Conservation (phyloP, 495 filamentous ascomycete genomes). For the Aspergillus avenaceus region DNA sequence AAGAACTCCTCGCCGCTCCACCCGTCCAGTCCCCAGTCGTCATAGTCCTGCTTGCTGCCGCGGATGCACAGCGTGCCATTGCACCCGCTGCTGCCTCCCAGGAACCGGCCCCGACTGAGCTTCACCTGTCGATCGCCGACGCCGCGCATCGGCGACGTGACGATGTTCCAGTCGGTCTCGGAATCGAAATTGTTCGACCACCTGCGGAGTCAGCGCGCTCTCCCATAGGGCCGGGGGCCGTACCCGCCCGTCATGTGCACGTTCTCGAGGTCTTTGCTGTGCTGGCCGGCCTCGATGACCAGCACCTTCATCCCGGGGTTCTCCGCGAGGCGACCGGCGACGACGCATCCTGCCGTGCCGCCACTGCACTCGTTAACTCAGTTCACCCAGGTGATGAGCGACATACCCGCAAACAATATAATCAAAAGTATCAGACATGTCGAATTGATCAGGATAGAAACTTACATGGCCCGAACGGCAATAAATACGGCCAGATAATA, state of each 20-base stretch:
- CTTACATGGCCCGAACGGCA: no score
- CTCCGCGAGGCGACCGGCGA: conserved; percentile 59
- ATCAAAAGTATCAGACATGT: background rate
- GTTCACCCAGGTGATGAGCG: background rate
- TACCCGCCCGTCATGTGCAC: conserved; percentile 45
- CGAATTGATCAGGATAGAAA: background rate
- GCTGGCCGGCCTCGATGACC: conserved; percentile 52
- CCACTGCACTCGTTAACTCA: conserved; percentile 32
- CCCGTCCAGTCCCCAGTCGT: conserved; percentile 54
- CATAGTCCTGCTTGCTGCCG: conserved; percentile 55
- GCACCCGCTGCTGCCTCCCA: conserved; percentile 55
- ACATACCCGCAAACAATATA: background rate
- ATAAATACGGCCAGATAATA: background rate
- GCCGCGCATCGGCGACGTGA: conserved; percentile 51
- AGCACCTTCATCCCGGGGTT: conserved; percentile 49
- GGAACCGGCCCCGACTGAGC: conserved; percentile 54
- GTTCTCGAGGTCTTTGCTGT: conserved; percentile 42
- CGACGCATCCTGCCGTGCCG: conserved; percentile 56
- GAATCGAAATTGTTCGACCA: conserved; percentile 46
- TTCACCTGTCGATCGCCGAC: conserved; percentile 53
- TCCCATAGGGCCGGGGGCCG: background rate
- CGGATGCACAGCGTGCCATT: conserved; percentile 63
- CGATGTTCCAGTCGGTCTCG: conserved; percentile 52
- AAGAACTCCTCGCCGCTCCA: conserved; percentile 55
- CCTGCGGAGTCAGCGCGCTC: conserved; percentile 4